Evolutionary conservation across 2,329 filamentous ascomycete species (phyloP).

Genomic region (Monilinia vaccinii-corymbosi): DNA sequence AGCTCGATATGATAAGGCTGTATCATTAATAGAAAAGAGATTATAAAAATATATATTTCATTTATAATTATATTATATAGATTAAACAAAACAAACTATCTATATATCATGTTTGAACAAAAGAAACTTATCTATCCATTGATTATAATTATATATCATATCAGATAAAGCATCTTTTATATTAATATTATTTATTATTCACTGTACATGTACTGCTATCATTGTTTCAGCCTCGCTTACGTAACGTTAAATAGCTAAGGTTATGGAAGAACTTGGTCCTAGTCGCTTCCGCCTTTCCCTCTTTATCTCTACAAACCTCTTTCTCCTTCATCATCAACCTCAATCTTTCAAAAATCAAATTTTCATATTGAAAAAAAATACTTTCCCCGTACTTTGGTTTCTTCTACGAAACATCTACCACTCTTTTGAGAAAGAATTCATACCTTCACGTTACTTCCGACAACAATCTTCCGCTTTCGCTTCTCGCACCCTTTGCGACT

Average conservation of each 20-base stretch:
- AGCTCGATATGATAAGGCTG: not conserved
- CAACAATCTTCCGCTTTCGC: not conserved
- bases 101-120: no score
- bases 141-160: no score
- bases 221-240: constrained; percentile 1
- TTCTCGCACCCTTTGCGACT: constrained; percentile 1
- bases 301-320: not conserved
- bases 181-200: no score
- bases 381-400: not conserved
- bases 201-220: no score
- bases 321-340: not conserved
- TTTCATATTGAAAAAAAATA: not conserved
- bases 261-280: not conserved
- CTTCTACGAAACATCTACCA: not conserved
- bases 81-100: no score
- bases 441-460: constrained; percentile 1
- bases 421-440: not conserved
- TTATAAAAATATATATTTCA: not conserved
- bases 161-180: no score
- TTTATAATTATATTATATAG: no score
- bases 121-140: no score
- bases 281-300: not conserved
- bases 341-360: not conserved
- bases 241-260: not conserved
- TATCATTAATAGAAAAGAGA: not conserved